Conservation (phyloP, 805 yeast species). For the Zygosaccharomyces lentus region DNA sequence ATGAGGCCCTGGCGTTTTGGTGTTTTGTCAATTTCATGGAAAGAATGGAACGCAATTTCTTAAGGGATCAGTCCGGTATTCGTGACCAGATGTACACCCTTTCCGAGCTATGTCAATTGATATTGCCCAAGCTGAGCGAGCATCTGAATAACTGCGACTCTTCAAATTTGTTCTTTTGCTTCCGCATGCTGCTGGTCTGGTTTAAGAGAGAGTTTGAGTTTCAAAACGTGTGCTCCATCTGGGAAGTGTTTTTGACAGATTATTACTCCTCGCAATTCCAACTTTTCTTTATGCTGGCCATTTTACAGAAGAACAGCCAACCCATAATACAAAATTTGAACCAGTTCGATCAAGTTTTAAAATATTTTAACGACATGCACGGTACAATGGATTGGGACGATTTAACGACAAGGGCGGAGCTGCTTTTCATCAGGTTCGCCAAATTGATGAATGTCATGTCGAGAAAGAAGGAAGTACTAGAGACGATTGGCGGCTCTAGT, state of each 20-base stretch:
- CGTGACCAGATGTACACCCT: conserved; percentile 78
- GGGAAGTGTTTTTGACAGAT: conserved; percentile 94
- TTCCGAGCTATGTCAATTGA: conserved; percentile 80
- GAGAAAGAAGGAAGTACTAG: conserved; percentile 37
- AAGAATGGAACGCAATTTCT: conserved; percentile 89
- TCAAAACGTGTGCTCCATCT: conserved; percentile 69
- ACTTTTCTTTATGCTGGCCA: conserved; percentile 79
- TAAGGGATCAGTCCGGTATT: conserved; percentile 91
- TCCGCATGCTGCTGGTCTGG: conserved; percentile 94
- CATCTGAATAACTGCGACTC: conserved; percentile 88
- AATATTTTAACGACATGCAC: conserved; percentile 86
- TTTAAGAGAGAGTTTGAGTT: conserved; percentile 86
- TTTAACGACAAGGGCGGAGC: conserved; percentile 76
- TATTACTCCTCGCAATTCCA: conserved; percentile 82
- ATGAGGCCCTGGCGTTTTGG: conserved; percentile 84
- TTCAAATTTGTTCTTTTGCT: conserved; percentile 85
- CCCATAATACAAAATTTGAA: conserved; percentile 68
- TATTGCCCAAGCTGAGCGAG: conserved; percentile 78
- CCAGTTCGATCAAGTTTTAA: conserved; percentile 86
- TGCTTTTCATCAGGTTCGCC: conserved; percentile 72
- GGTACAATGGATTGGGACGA: conserved; percentile 72
- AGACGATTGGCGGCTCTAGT: conserved; percentile 3
- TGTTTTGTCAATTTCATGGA: conserved; percentile 85
- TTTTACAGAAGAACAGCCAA: conserved; percentile 81
- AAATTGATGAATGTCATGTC: conserved; percentile 79